Conservation (phyloP, 495 filamentous ascomycete genomes). For the Trichoderma asperelloides region DNA sequence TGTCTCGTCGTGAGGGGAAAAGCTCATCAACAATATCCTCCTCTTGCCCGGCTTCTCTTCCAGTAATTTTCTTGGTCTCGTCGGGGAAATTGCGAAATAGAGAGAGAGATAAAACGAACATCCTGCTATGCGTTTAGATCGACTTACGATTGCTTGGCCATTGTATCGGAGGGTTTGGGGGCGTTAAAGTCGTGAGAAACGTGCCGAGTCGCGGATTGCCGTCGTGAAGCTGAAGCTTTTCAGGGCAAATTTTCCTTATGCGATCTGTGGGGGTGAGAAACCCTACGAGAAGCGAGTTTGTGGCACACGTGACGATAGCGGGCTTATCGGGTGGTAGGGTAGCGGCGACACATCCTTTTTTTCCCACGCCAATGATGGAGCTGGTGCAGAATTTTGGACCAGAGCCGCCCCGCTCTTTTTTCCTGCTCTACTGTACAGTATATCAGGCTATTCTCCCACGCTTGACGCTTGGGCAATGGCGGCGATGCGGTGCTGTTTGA, state of each 20-base stretch:
- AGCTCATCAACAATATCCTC: neutral
- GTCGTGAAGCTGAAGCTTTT: conserved; percentile 13
- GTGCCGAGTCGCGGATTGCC: conserved; percentile 13
- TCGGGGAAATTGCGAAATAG: neutral
- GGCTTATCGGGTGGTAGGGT: neutral
- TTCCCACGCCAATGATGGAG: neutral
- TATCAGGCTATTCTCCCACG: neutral
- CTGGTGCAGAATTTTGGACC: neutral
- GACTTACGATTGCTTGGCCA: conserved; percentile 45
- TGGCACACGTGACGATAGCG: conserved; percentile 10
- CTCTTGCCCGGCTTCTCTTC: conserved; percentile 5
- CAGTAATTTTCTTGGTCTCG: neutral
- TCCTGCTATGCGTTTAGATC: neutral
- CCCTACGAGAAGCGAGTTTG: conserved; percentile 10
- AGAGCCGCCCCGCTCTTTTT: neutral
- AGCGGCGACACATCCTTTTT: no score
- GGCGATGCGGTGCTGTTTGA: neutral
- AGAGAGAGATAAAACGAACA: neutral
- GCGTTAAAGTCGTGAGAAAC: conserved; percentile 11
- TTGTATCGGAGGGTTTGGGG: conserved; percentile 31
- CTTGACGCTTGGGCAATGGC: neutral
- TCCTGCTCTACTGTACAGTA: no score
- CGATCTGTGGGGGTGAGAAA: conserved; percentile 11
- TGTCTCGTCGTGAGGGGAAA: neutral
- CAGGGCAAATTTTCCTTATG: conserved; percentile 10